Conservation (phyloP, 2,329 filamentous ascomycete species). For the Basipetospora chlamydospora region DNA sequence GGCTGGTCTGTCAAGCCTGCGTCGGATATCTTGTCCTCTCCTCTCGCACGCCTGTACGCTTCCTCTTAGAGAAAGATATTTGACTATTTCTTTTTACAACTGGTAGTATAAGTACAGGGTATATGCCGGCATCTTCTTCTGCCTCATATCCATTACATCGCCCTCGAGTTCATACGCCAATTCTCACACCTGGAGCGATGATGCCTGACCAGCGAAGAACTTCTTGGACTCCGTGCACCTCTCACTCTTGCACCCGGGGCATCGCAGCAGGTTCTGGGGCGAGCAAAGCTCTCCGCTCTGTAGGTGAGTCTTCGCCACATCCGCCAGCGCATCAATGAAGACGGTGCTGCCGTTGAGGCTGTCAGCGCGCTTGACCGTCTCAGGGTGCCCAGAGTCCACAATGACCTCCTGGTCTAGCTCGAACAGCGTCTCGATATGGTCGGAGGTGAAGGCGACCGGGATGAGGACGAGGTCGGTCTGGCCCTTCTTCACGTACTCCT, state of each 20-base stretch:
- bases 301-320: constrained; percentile 72
- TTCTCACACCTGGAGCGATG: no score
- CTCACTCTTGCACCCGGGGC: constrained; percentile 85
- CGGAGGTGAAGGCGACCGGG: constrained; percentile 95
- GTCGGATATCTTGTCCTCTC: no score
- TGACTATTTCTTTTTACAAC: no score
- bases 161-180: no score
- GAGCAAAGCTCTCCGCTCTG: constrained; percentile 54
- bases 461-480: constrained; percentile 85
- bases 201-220: constrained; percentile 37
- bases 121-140: no score
- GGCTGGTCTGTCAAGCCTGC: no score
- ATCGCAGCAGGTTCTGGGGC: constrained; percentile 75
- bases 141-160: no score
- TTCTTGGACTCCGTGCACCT: constrained; percentile 66
- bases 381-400: constrained; percentile 62
- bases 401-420: constrained; percentile 94
- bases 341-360: constrained; percentile 81
- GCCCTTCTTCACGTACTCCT: constrained; percentile 78
- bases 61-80: no score
- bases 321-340: constrained; percentile 80
- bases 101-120: no score
- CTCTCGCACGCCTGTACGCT: no score
- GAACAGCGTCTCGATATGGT: constrained; percentile 94
- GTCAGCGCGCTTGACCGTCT: constrained; percentile 78